Conservation (phyloP, 1,284 basidiomycete species). For the Bjerkandera adusta region DNA sequence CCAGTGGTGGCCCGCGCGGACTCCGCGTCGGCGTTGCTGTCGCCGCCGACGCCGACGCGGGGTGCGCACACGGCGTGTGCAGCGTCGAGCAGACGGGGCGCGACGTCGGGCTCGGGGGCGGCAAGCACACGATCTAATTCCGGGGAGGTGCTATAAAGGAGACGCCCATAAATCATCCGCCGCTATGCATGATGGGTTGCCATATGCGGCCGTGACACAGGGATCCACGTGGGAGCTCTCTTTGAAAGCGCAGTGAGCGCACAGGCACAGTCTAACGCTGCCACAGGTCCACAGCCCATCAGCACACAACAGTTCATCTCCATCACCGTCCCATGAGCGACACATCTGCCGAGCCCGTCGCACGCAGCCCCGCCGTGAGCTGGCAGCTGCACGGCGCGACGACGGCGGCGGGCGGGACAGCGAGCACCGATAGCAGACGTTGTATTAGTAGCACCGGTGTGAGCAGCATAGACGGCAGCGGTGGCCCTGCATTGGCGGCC, state of each 20-base stretch:
- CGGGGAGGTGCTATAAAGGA: constrained; percentile 5
- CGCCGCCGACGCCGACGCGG: no score
- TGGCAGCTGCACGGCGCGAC: background rate
- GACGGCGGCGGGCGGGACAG: background rate
- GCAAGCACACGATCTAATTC: constrained; percentile 4
- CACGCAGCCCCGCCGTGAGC: background rate
- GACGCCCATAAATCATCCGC: constrained; percentile 34
- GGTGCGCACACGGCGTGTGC: no score
- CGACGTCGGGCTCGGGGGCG: no score
- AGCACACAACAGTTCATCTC: constrained; percentile 4
- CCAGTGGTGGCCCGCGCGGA: background rate
- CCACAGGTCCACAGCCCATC: constrained; percentile 5
- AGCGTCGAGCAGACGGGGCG: no score
- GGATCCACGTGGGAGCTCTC: constrained; percentile 18
- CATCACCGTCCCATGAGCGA: constrained; percentile 1
- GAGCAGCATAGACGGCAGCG: constrained; percentile 17
- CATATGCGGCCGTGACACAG: constrained; percentile 11
- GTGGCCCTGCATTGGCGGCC: constrained; percentile 17
- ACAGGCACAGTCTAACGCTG: constrained; percentile 26
- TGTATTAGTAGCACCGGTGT: constrained; percentile 9
- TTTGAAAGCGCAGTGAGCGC: constrained; percentile 19
- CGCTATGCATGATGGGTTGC: constrained; percentile 15
- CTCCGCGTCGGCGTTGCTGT: no score
- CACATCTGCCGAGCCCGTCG: constrained; percentile 6
- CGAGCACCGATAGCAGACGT: background rate